These are phyloP conservation scores for Saccharomycopsis vini DNA, from an alignment of 805 yeast genomes.

Conservation along the genomic window DNA sequence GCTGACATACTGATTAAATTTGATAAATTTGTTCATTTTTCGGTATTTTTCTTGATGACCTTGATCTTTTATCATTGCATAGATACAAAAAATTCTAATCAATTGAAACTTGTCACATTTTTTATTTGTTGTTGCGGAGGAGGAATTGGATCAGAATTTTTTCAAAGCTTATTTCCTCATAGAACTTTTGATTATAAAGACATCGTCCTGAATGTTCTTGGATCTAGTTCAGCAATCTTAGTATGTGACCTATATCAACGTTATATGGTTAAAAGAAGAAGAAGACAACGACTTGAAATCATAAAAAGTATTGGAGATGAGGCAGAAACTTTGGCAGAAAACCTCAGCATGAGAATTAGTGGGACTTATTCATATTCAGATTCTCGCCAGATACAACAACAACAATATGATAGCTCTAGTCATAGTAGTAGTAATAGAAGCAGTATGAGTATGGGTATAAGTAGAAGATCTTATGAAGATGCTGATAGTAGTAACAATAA, in stretches of 20 bases:
- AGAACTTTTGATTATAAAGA: slow-evolving; percentile 17
- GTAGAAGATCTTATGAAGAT: not conserved
- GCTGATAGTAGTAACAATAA: slow-evolving; percentile 1
- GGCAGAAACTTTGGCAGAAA: slow-evolving; percentile 17
- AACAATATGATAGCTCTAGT: not conserved
- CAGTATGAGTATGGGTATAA: slow-evolving; percentile 9
- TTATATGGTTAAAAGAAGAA: slow-evolving; percentile 10
- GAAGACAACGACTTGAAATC: slow-evolving; percentile 11
- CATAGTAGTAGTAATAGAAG: not conserved
- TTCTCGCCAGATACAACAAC: too few species aligned
- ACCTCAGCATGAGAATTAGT: slow-evolving; percentile 7
- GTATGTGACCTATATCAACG: slow-evolving; percentile 11
- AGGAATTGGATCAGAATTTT: slow-evolving; percentile 19
- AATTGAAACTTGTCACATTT: slow-evolving; percentile 14
- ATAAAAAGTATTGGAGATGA: slow-evolving; percentile 18
- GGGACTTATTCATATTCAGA: slow-evolving; percentile 2
- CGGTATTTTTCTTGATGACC: slow-evolving; percentile 16
- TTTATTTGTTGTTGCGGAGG: slow-evolving; percentile 10
- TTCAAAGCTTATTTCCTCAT: slow-evolving; percentile 16
- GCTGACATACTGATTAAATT: slow-evolving; percentile 14
- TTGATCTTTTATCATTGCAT: slow-evolving; percentile 15
- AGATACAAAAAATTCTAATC: slow-evolving; percentile 11
- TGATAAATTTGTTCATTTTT: slow-evolving; percentile 18
- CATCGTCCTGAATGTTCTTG: slow-evolving; percentile 15
- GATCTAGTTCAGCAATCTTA: slow-evolving; percentile 12